phyloP scores from a whole-genome alignment of 345 rosid genomes.

The Stellera chamaejasme region DNA sequence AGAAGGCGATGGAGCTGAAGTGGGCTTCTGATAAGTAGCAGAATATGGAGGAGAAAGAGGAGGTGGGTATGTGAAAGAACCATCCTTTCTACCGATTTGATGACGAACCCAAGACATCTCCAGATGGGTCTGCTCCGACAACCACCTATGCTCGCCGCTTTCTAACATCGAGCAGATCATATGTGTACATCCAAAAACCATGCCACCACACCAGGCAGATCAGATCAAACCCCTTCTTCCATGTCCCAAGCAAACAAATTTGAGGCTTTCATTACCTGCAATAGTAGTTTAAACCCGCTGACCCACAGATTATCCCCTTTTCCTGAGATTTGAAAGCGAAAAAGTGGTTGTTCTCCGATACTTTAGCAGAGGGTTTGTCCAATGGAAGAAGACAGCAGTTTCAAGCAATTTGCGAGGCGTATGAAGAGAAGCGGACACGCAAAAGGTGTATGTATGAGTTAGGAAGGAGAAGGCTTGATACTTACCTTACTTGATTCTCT shows the following conservation, averaged over 20 bases:
- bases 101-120: constrained; percentile 47
- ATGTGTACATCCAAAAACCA: constrained; percentile 21
- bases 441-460: neutral
- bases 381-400: neutral
- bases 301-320: constrained; percentile 3
- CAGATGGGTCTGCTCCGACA: constrained; percentile 25
- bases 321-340: constrained; percentile 8
- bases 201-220: constrained; percentile 3
- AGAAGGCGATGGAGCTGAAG: constrained; percentile 35
- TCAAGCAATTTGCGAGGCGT: constrained; percentile 1
- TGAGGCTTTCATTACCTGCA: constrained; percentile 3
- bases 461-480: constrained; percentile 11
- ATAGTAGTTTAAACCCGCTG: neutral
- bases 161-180: constrained; percentile 28
- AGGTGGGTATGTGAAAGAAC: constrained; percentile 41
- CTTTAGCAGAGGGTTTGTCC: constrained; percentile 1
- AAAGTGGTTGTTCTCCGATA: neutral
- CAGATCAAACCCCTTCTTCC: constrained; percentile 3
- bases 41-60: constrained; percentile 20
- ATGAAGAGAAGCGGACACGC: constrained; percentile 16
- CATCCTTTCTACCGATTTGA: constrained; percentile 48
- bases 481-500: constrained; percentile 21
- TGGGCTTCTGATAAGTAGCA: constrained; percentile 28
- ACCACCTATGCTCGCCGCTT: constrained; percentile 18
- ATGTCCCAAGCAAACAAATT: constrained; percentile 5